Base-by-base conservation (phyloP, 139 green algal genomes). In the Diplosphaera chodatii region DNA sequence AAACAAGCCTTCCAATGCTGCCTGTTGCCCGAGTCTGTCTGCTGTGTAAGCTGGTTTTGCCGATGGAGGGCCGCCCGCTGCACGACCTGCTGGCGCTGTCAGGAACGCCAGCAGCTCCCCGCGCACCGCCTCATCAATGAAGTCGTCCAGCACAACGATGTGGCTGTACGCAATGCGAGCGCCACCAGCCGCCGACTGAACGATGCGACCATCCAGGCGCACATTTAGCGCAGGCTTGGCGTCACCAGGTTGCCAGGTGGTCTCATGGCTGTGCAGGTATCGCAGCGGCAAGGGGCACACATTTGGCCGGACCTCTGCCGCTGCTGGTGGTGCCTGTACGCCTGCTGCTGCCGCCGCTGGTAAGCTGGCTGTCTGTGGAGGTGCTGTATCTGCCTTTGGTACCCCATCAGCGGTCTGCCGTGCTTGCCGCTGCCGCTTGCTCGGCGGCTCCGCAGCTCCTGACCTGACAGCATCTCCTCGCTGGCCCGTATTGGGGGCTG, bases 151-250 rank as follows among this genome's bases (percentile, higher is more conserved):
- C 3, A 91, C 88, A 16, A 91, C 77, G 20, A 89, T 31, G 32
- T 87, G 80, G 3, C 74, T 77, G 68, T 74, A 90, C 22, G 65
- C 73, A 5, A 82, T 28, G 29, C 76, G 72, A 0, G 79, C 74
- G 1, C 20, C n/a, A 48, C 78, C 76, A 1, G 55, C 32, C 0
- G 64, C 48, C 8, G 79, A 79, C 2, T 89, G 90, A 2, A 93
- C 86, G 18, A 95, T 89, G 72, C 80, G 86, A 16, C 74, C 90
- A 40, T 95, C 90, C 3, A 93, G 72, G 2, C 73, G 74, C 1
- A 85, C 28, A 56, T 93, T 90, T 2, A 94, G 31, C 0, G 84
- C 78, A 1, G 88, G 56, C 15, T 72, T 34, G 0, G 48, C 30
- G 16, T 32, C 20, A 16, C 40, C 55, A 21, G 84, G 84, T 23